phyloP scores from a whole-genome alignment of 495 filamentous ascomycete species.

The Amniculicola lignicola region DNA sequence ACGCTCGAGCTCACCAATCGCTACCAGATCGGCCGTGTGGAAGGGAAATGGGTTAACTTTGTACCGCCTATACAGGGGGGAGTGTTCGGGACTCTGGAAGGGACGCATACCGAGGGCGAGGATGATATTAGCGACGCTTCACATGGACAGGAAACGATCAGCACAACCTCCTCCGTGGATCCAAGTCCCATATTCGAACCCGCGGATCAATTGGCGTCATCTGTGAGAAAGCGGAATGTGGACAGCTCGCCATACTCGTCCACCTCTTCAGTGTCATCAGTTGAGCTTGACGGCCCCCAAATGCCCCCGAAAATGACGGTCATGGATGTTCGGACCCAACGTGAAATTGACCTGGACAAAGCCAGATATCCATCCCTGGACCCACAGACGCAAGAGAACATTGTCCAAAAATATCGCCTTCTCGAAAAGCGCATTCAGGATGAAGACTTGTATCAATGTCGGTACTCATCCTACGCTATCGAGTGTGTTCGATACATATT shows the following conservation, averaged over 20 bases:
- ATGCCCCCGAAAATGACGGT: conserved; percentile 55
- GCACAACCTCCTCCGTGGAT: conserved; percentile 46
- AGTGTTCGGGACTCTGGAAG: conserved; percentile 57
- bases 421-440: conserved; percentile 66
- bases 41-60: conserved; percentile 85
- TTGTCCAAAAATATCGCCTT: conserved; percentile 74
- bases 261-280: conserved; percentile 47
- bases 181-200: conserved; percentile 43
- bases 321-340: conserved; percentile 69
- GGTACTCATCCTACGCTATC: conserved; percentile 75
- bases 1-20: conserved; percentile 71
- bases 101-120: conserved; percentile 28
- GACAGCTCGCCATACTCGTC: conserved; percentile 32
- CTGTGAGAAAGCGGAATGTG: conserved; percentile 17
- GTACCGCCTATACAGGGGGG: conserved; percentile 91
- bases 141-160: conserved; percentile 47
- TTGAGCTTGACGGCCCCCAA: conserved; percentile 45
- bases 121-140: conserved; percentile 40
- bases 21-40: conserved; percentile 80
- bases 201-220: conserved; percentile 13
- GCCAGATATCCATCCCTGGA: conserved; percentile 82
- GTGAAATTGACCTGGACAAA: conserved; percentile 72
- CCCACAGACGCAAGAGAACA: conserved; percentile 66
- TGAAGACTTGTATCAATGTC: conserved; percentile 80
- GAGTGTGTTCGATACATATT: conserved; percentile 73